Evolutionary conservation across 2,329 filamentous ascomycete species (phyloP).

Genomic region (Ophiostoma himal-ulmi): DNA sequence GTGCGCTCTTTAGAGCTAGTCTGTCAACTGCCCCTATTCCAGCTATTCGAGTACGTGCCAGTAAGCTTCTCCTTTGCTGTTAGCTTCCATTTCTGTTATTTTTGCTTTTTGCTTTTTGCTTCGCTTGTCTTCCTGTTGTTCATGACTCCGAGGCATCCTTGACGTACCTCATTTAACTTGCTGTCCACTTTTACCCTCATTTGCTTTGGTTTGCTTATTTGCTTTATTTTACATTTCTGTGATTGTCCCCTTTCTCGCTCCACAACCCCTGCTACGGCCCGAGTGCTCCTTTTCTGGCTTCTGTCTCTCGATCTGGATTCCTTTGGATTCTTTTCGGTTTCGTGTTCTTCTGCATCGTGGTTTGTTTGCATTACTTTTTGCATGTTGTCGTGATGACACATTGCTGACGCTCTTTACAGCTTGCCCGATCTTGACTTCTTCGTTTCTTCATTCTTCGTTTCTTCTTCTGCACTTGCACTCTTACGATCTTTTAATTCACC

Average conservation of each 20-base stretch:
- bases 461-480: background rate
- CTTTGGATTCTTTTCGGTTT: background rate
- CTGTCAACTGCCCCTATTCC: slow-evolving; percentile 2
- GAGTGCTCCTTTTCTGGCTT: slow-evolving; percentile 14
- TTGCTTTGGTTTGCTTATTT: slow-evolving; percentile 7
- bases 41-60: background rate
- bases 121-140: slow-evolving; percentile 3
- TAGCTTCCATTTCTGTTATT: background rate
- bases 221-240: slow-evolving; percentile 12
- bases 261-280: slow-evolving; percentile 16
- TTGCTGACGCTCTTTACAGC: slow-evolving; percentile 18
- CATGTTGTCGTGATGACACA: slow-evolving; percentile 14
- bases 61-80: slow-evolving; percentile 10
- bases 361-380: background rate
- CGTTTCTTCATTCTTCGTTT: background rate
- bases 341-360: slow-evolving; percentile 3
- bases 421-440: background rate
- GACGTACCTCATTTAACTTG: slow-evolving; percentile 20
- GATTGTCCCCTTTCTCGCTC: slow-evolving; percentile 19
- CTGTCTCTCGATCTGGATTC: background rate
- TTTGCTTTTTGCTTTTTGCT: slow-evolving; percentile 4
- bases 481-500: background rate
- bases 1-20: slow-evolving; percentile 20
- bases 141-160: slow-evolving; percentile 6
- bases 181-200: slow-evolving; percentile 21